These are phyloP conservation scores for Iris macrosiphon DNA, from an alignment of 106 monocot species.

Conservation along the genomic window DNA sequence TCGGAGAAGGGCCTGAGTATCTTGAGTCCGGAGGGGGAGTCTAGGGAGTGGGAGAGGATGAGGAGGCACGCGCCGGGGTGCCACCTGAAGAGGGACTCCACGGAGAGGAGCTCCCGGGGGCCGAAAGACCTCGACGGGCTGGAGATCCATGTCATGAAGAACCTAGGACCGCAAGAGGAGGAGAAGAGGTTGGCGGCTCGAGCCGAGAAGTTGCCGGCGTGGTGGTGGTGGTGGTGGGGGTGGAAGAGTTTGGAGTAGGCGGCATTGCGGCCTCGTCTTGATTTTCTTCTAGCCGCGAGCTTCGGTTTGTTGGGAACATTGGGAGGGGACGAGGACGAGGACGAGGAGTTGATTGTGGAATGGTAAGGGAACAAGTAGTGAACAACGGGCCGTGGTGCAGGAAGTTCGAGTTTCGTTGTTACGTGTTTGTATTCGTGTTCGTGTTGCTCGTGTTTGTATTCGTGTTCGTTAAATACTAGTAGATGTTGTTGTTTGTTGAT, in stretches of 20 bases:
- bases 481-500: background rate
- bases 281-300: too few species aligned
- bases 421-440: background rate
- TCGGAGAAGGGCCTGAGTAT: conserved; percentile 32
- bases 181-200: conserved; percentile 36
- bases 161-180: conserved; percentile 32
- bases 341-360: background rate
- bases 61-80: conserved; percentile 67
- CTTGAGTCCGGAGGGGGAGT: conserved; percentile 28
- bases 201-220: conserved; percentile 21
- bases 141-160: conserved; percentile 92
- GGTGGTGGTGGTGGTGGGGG: conserved; percentile 7
- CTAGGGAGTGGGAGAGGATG: conserved; percentile 57
- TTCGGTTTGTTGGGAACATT: too few species aligned
- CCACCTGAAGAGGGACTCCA: conserved; percentile 71
- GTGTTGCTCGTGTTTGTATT: background rate
- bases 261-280: background rate
- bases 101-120: conserved; percentile 40
- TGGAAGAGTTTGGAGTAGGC: background rate
- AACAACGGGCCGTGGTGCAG: too few species aligned
- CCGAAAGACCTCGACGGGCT: conserved; percentile 22
- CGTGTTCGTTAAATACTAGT: background rate
- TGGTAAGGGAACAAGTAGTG: too few species aligned
- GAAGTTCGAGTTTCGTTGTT: background rate
- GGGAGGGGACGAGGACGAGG: background rate